Conservation (phyloP, 2,329 filamentous ascomycete genomes). For the Trichoderma sp. region DNA sequence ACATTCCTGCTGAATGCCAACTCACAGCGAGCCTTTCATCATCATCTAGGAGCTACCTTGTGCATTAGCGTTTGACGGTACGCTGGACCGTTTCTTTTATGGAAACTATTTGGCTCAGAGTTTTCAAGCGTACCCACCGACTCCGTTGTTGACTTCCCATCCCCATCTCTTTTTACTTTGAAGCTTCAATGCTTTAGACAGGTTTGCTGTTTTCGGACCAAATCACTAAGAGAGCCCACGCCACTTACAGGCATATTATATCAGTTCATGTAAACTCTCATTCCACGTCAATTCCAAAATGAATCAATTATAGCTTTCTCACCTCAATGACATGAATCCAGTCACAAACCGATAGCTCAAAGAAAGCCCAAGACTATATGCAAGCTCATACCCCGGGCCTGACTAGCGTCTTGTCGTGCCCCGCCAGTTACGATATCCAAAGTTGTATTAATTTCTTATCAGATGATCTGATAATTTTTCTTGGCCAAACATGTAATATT, state of each 20-base stretch:
- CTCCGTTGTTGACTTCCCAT: not conserved
- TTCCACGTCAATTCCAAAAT: not conserved
- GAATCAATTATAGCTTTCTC: not conserved
- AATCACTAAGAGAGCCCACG: not conserved
- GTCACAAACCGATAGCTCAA: not conserved
- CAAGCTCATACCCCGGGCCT: not conserved
- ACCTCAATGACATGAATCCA: not conserved
- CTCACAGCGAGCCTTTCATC: not conserved
- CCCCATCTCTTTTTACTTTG: not conserved
- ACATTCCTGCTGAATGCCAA: not conserved
- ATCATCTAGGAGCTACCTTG: not conserved
- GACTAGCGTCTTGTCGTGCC: not conserved
- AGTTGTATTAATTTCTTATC: constrained; percentile 11
- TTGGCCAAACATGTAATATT: not conserved
- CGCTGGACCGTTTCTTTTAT: not conserved
- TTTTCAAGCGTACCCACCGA: not conserved
- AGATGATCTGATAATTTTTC: constrained; percentile 21
- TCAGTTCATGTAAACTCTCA: not conserved
- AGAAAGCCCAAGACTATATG: not conserved
- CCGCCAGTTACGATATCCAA: not conserved
- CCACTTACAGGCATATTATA: not conserved
- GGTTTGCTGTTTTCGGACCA: not conserved
- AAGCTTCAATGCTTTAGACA: not conserved
- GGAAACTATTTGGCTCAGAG: not conserved
- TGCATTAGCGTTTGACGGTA: not conserved